Evolutionary conservation across 2,329 filamentous ascomycete genomes (phyloP).

Genomic region (Cordyceps cicadae): DNA sequence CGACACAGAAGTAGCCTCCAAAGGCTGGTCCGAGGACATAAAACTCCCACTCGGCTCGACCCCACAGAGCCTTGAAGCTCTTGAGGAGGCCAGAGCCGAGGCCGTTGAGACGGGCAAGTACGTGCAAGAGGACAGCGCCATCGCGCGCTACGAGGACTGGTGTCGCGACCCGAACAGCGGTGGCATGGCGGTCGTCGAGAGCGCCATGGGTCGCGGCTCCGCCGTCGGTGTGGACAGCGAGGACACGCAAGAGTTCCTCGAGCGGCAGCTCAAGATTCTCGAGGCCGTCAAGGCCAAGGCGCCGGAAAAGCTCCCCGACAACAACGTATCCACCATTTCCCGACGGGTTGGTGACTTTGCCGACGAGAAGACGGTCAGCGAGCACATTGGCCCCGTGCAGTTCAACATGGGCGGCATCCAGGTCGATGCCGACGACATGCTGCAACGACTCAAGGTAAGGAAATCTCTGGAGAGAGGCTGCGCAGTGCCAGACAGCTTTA

Average conservation of each 20-base stretch:
- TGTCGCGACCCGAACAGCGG: constrained; percentile 67
- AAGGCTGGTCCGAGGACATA: constrained; percentile 79
- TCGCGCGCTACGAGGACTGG: constrained; percentile 68
- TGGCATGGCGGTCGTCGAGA: constrained; percentile 35
- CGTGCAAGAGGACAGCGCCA: constrained; percentile 40
- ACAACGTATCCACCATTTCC: constrained; percentile 16
- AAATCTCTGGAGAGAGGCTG: not conserved
- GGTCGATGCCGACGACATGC: constrained; percentile 88
- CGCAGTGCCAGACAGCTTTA: too few relatives aligned
- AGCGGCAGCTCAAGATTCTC: constrained; percentile 64
- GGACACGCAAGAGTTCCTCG: constrained; percentile 71
- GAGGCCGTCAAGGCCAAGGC: constrained; percentile 54
- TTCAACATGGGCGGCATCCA: constrained; percentile 97
- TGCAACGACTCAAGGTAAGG: constrained; percentile 72
- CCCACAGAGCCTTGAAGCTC: constrained; percentile 15
- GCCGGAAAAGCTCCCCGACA: constrained; percentile 34
- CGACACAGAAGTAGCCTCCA: constrained; percentile 78
- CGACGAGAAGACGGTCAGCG: constrained; percentile 48
- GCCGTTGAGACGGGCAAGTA: constrained; percentile 17
- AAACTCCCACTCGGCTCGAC: constrained; percentile 41
- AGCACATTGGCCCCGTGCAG: constrained; percentile 88
- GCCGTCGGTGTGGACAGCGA: constrained; percentile 32
- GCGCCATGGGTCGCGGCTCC: constrained; percentile 28
- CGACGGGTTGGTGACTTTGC: constrained; percentile 24
- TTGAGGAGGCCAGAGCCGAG: constrained; percentile 18